phyloP scores from a whole-genome alignment of 2,329 filamentous ascomycete genomes.

The Dactylellina drechsleri region DNA sequence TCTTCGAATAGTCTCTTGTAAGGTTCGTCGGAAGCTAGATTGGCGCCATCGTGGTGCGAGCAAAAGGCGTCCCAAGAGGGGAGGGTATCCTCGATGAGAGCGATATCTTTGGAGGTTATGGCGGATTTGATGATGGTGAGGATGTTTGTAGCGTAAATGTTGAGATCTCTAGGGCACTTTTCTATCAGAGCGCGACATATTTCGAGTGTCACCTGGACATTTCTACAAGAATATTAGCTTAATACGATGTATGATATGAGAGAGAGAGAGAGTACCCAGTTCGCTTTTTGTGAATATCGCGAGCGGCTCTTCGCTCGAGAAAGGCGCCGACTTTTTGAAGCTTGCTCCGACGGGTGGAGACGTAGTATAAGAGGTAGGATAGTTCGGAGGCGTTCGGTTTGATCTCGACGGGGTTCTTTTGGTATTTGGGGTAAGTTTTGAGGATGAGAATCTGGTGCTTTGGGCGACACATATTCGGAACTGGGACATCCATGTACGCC shows the following conservation, averaged over 20 bases:
- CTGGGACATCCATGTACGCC: slow-evolving; percentile 53
- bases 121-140: slow-evolving; percentile 85
- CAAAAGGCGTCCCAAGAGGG: slow-evolving; percentile 89
- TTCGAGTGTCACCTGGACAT: slow-evolving; percentile 92
- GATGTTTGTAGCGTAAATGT: slow-evolving; percentile 85
- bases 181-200: slow-evolving; percentile 92
- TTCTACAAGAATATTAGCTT: slow-evolving; percentile 66
- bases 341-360: slow-evolving; percentile 91
- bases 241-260: neutral
- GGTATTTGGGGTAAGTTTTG: slow-evolving; percentile 93
- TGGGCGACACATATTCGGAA: slow-evolving; percentile 68
- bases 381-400: slow-evolving; percentile 97
- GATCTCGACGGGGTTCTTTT: slow-evolving; percentile 89
- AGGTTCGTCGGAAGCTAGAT: slow-evolving; percentile 83
- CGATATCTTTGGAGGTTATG: slow-evolving; percentile 85
- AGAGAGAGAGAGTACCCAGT: slow-evolving; percentile 72
- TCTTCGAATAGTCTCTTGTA: slow-evolving; percentile 85
- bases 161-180: slow-evolving; percentile 88
- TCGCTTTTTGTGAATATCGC: slow-evolving; percentile 87
- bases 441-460: slow-evolving; percentile 97
- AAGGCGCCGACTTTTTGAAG: slow-evolving; percentile 95
- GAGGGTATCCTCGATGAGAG: slow-evolving; percentile 89
- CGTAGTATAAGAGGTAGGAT: slow-evolving; percentile 96
- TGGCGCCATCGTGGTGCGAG: slow-evolving; percentile 84
- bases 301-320: slow-evolving; percentile 90